Evolutionary conservation across 257 asterid species (phyloP), one percentile per base, ranked within the genome.

Genomic region (Solanum appendiculatum): DNA sequence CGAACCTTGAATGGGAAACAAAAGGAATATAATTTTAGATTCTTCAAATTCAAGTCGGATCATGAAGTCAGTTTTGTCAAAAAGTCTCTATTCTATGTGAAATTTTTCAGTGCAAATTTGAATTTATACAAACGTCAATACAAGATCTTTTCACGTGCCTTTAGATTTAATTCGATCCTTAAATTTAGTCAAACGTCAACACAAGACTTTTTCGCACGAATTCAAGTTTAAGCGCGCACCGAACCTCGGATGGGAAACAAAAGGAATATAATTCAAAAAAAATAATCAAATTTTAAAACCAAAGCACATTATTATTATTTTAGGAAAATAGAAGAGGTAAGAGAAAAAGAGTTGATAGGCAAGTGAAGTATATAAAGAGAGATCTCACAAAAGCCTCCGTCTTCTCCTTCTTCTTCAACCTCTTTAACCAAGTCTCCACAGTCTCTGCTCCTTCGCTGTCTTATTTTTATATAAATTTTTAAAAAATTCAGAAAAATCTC

Each of bases 381-480:
- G 86, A 84, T 86, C 66, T 86, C 66, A 73, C 85, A 73, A 87
- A 83, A 66, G 36, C 90, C 92, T 83, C 83, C 84, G 51, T 87
- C 85, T 21, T 80, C 88, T 33, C 42, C 23, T 44, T 25, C 85
- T 82, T 87, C 89, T 20, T 78, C 51, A 51, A 78, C 78, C 78
- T 58, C 37, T 66, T 27, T 54, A 83, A 83, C 87, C 74, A 78
- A 87, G 86, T 87, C 89, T 51, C 87, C 83, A 16, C 11, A 8
- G 54, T 46, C 54, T 37, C 73, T 74, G 25, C 60, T 78, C 77
- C 33, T 75, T 14, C 33, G 72, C 68, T 3, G 16, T 74, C 60
- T 18, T 5, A 21, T 13, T 75, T 25, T 23, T 39, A 25, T 58
- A 15, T 36, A 23, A 37, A 2, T 8, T 34, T 2, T 44, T 25